Percentiles rank a stretch among this genome's conserved stretches.
Conservation (phyloP, 441 rosid genomes). For the Mallotus repandus region DNA sequence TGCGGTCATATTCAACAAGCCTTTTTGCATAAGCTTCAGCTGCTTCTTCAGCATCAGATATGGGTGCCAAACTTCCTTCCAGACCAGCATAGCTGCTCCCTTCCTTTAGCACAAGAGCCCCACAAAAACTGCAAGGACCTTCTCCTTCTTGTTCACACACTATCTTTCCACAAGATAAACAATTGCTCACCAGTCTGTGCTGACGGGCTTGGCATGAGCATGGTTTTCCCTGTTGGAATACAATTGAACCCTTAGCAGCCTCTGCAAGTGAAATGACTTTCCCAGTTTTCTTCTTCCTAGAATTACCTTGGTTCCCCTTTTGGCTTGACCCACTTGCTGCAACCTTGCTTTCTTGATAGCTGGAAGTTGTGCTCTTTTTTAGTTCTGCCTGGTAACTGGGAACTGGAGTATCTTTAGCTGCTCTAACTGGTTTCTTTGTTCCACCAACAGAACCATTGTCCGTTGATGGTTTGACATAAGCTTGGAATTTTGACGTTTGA, state of each 20-base stretch:
- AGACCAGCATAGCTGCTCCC: slow-evolving; percentile 90
- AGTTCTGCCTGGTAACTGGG: slow-evolving; percentile 29
- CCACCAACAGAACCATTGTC: slow-evolving; percentile 45
- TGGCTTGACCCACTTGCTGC: slow-evolving; percentile 32
- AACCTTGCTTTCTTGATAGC: slow-evolving; percentile 26
- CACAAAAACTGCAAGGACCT: slow-evolving; percentile 86
- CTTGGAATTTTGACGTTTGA: slow-evolving; percentile 54
- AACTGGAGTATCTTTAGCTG: slow-evolving; percentile 39
- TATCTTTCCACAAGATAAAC: slow-evolving; percentile 93
- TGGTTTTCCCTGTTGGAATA: slow-evolving; percentile 89
- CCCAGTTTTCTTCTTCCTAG: slow-evolving; percentile 81
- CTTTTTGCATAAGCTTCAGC: slow-evolving; percentile 92
- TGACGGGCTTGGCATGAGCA: slow-evolving; percentile 86
- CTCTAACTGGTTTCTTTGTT: slow-evolving; percentile 42
- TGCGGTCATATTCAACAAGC: slow-evolving; percentile 87
- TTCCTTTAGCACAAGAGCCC: slow-evolving; percentile 87
- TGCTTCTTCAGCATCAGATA: slow-evolving; percentile 71
- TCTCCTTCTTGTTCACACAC: slow-evolving; percentile 97
- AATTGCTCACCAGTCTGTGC: slow-evolving; percentile 82
- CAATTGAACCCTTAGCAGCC: slow-evolving; percentile 87
- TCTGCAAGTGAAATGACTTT: slow-evolving; percentile 86
- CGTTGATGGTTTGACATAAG: slow-evolving; percentile 74
- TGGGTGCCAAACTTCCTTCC: slow-evolving; percentile 56
- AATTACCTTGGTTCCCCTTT: slow-evolving; percentile 45
- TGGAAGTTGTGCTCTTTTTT: slow-evolving; percentile 25